These are phyloP conservation scores for Blepharisma japonicum DNA, from an alignment of 73 alveolate genomes.

Conservation along the genomic window DNA sequence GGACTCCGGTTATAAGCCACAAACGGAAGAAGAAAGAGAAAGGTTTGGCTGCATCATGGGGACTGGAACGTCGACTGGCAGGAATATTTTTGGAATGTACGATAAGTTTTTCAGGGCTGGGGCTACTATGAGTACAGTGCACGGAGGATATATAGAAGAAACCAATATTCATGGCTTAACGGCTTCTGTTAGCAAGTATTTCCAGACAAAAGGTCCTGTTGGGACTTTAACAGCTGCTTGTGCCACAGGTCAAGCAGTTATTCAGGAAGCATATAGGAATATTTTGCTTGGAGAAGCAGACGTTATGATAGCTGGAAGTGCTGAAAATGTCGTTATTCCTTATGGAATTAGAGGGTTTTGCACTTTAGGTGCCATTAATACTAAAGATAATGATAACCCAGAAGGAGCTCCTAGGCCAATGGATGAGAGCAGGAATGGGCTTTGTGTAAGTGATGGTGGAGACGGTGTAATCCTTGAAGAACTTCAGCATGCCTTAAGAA, in stretches of 20 bases:
- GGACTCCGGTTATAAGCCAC: conserved; percentile 31
- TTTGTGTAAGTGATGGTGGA: conserved; percentile 71
- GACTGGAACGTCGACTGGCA: conserved; percentile 47
- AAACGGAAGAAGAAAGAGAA: conserved; percentile 28
- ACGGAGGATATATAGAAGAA: conserved; percentile 27
- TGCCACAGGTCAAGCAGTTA: conserved; percentile 70
- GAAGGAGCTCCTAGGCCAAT: conserved; percentile 66
- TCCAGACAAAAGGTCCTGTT: conserved; percentile 48
- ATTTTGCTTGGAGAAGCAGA: conserved; percentile 63
- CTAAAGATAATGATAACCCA: conserved; percentile 58
- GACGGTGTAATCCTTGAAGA: conserved; percentile 60
- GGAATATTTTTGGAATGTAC: conserved; percentile 34
- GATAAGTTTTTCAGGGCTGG: conserved; percentile 36
- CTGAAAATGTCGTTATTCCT: conserved; percentile 56
- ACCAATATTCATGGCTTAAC: conserved; percentile 4
- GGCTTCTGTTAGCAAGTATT: not conserved
- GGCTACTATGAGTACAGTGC: conserved; percentile 38
- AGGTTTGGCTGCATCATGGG: conserved; percentile 46
- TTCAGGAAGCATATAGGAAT: conserved; percentile 69
- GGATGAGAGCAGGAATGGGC: conserved; percentile 73
- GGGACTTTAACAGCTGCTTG: conserved; percentile 57
- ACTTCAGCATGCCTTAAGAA: conserved; percentile 56
- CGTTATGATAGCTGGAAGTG: conserved; percentile 70
- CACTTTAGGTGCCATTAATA: conserved; percentile 58
- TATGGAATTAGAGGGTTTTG: conserved; percentile 41